These are phyloP conservation scores for Aspergillus avenaceus DNA, from an alignment of 495 filamentous ascomycete genomes.

Conservation along the genomic window DNA sequence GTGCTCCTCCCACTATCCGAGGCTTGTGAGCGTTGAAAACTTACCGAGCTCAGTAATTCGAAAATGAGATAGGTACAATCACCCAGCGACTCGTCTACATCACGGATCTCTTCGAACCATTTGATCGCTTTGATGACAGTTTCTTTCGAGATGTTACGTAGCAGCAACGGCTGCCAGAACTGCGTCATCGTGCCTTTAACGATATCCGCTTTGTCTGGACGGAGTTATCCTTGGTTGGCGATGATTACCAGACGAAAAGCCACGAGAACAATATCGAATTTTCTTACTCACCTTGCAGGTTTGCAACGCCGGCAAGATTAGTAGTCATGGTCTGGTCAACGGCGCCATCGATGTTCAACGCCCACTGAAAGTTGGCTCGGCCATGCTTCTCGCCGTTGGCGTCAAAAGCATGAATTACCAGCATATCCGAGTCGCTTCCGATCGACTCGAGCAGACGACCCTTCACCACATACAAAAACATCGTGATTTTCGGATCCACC, in stretches of 20 bases:
- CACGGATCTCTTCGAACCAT: slow-evolving; percentile 4
- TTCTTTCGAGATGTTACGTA: not conserved
- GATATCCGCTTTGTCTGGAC: slow-evolving; percentile 4
- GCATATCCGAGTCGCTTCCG: slow-evolving; percentile 9
- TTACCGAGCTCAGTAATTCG: slow-evolving; percentile 6
- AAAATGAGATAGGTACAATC: slow-evolving; percentile 13
- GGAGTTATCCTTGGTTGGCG: not conserved
- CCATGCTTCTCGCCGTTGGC: slow-evolving; percentile 11
- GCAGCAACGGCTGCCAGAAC: slow-evolving; percentile 7
- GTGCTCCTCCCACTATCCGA: not conserved
- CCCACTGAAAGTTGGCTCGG: slow-evolving; percentile 9
- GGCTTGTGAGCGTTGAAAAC: not conserved
- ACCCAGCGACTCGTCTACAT: not conserved
- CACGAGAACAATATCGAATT: not conserved
- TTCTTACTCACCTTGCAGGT: slow-evolving; percentile 5
- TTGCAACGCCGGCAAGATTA: slow-evolving; percentile 1
- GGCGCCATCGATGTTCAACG: slow-evolving; percentile 10
- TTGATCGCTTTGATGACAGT: slow-evolving; percentile 3
- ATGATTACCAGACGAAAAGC: not conserved
- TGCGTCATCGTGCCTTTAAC: slow-evolving; percentile 14
- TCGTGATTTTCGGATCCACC: slow-evolving; percentile 4
- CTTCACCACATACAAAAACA: slow-evolving; percentile 14
- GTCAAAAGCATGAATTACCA: slow-evolving; percentile 10
- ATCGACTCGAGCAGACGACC: slow-evolving; percentile 11
- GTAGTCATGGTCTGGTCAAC: slow-evolving; percentile 9